These are phyloP conservation scores for Periconia sp. DNA, from an alignment of 2,329 filamentous ascomycete species.

Conservation along the genomic window DNA sequence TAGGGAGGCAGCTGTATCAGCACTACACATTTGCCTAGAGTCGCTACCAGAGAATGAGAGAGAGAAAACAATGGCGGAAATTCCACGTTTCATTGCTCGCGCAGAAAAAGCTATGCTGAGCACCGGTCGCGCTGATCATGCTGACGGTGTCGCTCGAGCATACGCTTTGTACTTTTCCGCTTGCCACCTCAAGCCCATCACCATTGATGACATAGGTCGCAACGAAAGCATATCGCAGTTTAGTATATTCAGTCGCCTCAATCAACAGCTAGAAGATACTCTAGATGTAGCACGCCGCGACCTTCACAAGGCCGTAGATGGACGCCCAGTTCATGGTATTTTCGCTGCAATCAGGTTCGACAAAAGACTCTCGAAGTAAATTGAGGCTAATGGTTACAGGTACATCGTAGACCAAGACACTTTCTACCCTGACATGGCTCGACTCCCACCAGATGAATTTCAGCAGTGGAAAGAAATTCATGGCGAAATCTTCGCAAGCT, in stretches of 20 bases:
- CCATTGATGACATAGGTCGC: conserved; percentile 37
- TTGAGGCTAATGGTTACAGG: conserved; percentile 29
- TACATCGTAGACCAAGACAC: conserved; percentile 56
- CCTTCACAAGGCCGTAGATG: conserved; percentile 65
- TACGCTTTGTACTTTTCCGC: conserved; percentile 74
- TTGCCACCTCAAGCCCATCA: conserved; percentile 4
- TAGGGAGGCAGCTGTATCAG: conserved; percentile 60
- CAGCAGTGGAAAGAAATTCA: conserved; percentile 54
- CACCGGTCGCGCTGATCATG: conserved; percentile 87
- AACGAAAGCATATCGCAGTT: conserved; percentile 36
- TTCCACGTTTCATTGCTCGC: conserved; percentile 36
- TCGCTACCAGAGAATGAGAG: conserved; percentile 23
- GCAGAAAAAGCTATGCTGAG: conserved; percentile 64
- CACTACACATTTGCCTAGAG: conserved; percentile 48
- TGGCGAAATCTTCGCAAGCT: conserved; percentile 63
- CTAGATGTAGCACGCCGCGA: conserved; percentile 67
- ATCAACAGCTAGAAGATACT: conserved; percentile 69
- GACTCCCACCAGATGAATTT: conserved; percentile 13
- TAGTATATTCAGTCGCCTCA: conserved; percentile 62
- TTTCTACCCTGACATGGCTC: conserved; percentile 33
- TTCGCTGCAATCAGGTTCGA: conserved; percentile 45
- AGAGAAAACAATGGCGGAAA: conserved; percentile 12
- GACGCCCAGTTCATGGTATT: conserved; percentile 54
- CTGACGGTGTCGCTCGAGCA: conserved; percentile 84
- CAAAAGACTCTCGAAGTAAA: not conserved